Evolutionary conservation across 306 rosid species (phyloP), one percentile per base, ranked within the genome.

Genomic region (Dalbergia oliveri): DNA sequence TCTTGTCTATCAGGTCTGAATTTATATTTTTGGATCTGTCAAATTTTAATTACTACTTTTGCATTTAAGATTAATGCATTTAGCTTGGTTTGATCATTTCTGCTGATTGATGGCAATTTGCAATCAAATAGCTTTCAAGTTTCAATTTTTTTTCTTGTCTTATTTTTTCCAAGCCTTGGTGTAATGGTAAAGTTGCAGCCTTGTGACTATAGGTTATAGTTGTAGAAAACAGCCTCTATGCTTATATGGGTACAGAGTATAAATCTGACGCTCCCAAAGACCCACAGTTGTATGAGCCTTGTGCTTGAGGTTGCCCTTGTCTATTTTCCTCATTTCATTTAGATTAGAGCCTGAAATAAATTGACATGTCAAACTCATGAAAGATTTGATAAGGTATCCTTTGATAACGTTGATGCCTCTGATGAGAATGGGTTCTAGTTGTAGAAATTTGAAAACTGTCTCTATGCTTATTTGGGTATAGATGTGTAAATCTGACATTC

Each of bases 71-170:
- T 69, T 44, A 72, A 82, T 16, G 68, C 26, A 39, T 53, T 76
- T 35, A 39, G 21, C 11, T 4, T 60, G 77, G 77, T 73, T 16
- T 64, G 15, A 59, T 77, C 43, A 3, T 49, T 73, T 62, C 62
- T 50, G 66, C 66, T 47, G 47, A 43, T 64, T 75, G 65, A 85
- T 66, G 54, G 69, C 63, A 35, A 70, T 77, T 66, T 69, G 19
- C 3, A 11, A 4, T 79, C 14, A 9, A 77, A 61, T 37, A 61
- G 31, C 74, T 35, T 47, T 57, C 14, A 3, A 13, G 69, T 35
- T 47, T 65, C 14, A 1, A 13, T 80, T 54, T 63, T 26, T 44
- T 26, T 74, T 10, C 66, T 82, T 53, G 6, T 39, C 76, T 62
- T 61, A 50, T 75, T 81, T 75, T 47, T 4, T 60, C 6, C 11